Evolutionary conservation across 2,329 filamentous ascomycete species (phyloP).

Genomic region (Cladosporium colombiae): DNA sequence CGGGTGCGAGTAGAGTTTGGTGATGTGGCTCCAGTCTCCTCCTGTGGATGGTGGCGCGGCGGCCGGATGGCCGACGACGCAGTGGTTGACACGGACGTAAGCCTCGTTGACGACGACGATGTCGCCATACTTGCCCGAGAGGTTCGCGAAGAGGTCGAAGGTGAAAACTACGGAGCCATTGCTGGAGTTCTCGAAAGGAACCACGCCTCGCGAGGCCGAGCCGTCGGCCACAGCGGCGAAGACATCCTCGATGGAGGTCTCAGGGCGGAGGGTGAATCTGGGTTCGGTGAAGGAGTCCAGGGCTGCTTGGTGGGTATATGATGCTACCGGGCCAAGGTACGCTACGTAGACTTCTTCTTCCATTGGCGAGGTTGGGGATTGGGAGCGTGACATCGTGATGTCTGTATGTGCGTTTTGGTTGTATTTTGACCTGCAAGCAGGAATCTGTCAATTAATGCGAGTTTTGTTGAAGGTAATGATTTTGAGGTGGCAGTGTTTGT

Average conservation of each 20-base stretch:
- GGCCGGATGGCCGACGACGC: constrained; percentile 63
- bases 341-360: constrained; percentile 41
- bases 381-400: neutral
- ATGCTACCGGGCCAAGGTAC: constrained; percentile 65
- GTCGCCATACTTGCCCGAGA: constrained; percentile 62
- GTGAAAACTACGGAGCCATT: constrained; percentile 92
- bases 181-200: constrained; percentile 94
- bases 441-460: neutral
- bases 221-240: constrained; percentile 75
- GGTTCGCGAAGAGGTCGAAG: constrained; percentile 83
- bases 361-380: neutral
- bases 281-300: constrained; percentile 12
- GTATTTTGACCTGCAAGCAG: neutral
- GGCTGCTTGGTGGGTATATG: constrained; percentile 63
- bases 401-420: neutral
- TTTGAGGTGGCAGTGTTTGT: too few species aligned
- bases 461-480: neutral
- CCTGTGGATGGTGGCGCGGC: neutral
- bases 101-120: constrained; percentile 79
- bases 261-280: constrained; percentile 40
- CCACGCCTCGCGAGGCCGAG: constrained; percentile 69
- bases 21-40: constrained; percentile 60
- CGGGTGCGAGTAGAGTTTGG: constrained; percentile 84
- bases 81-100: constrained; percentile 87
- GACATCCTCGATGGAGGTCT: constrained; percentile 62